These are phyloP conservation scores for Bertia moriformis DNA, from an alignment of 2,329 filamentous ascomycete species.

Conservation along the genomic window DNA sequence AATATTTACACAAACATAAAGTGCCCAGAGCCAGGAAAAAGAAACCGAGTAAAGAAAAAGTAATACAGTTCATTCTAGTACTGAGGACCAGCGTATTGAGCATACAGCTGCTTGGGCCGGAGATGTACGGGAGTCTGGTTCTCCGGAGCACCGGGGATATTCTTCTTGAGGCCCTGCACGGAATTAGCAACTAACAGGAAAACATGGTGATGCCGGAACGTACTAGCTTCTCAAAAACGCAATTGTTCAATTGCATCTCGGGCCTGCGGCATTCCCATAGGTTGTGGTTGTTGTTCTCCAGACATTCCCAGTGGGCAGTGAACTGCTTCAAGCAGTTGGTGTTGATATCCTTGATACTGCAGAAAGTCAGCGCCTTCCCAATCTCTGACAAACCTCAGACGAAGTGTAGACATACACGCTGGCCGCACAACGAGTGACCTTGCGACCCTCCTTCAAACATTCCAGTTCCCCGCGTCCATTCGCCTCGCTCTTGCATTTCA, in stretches of 20 bases:
- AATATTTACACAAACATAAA: background rate
- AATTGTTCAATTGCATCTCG: conserved; percentile 45
- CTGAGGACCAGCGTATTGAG: background rate
- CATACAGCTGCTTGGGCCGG: conserved; percentile 12
- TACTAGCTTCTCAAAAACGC: conserved; percentile 54
- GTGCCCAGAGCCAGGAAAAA: background rate
- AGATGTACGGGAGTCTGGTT: conserved; percentile 28
- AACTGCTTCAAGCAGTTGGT: conserved; percentile 49
- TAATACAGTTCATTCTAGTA: background rate
- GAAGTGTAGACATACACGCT: conserved; percentile 36
- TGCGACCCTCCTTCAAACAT: conserved; percentile 52
- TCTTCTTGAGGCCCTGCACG: conserved; percentile 29
- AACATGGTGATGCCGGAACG: conserved; percentile 11
- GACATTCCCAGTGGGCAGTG: conserved; percentile 47
- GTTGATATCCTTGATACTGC: conserved; percentile 50
- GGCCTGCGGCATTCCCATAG: conserved; percentile 47
- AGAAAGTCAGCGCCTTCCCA: background rate
- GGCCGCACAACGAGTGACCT: conserved; percentile 53
- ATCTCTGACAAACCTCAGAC: conserved; percentile 3
- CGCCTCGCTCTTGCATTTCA: conserved; percentile 54
- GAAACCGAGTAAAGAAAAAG: background rate
- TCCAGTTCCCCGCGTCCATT: conserved; percentile 50
- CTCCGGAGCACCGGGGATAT: conserved; percentile 28
- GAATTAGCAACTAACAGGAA: conserved; percentile 1
- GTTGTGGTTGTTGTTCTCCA: conserved; percentile 56